These are phyloP conservation scores for Magnaporthiopsis rhizophila DNA, from an alignment of 2,329 filamentous ascomycete genomes.

Conservation along the genomic window DNA sequence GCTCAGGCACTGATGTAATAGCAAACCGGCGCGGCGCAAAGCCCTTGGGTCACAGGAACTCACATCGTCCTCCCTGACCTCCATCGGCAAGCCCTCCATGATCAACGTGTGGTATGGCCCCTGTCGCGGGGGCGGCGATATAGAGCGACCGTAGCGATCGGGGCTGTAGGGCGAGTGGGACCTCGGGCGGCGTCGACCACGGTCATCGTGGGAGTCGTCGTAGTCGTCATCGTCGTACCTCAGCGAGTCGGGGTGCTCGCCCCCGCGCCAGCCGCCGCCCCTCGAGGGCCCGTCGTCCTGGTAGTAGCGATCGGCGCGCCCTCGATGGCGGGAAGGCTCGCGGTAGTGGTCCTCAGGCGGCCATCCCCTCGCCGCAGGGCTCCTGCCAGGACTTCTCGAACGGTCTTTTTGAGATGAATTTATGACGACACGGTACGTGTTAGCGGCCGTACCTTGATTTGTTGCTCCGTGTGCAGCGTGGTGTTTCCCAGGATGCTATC, in stretches of 20 bases:
- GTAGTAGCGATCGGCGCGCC: not conserved
- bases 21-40: too few species aligned
- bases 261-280: conserved; percentile 1
- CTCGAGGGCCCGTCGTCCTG: conserved; percentile 1
- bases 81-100: conserved; percentile 43
- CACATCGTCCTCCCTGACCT: conserved; percentile 44
- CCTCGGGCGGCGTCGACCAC: not conserved
- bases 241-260: conserved; percentile 1
- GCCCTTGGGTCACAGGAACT: conserved; percentile 17
- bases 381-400: conserved; percentile 7
- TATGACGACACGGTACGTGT: conserved; percentile 8
- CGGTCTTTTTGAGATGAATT: conserved; percentile 9
- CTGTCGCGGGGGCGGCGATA: conserved; percentile 10
- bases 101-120: conserved; percentile 30
- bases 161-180: not conserved
- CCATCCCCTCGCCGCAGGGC: not conserved
- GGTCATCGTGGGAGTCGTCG: not conserved
- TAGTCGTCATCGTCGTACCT: conserved; percentile 6
- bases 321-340: not conserved
- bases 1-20: too few species aligned
- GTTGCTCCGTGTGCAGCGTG: not conserved
- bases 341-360: not conserved
- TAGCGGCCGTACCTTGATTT: conserved; percentile 9
- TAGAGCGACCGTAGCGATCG: conserved; percentile 8
- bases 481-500: conserved; percentile 4